Percentiles rank a stretch among this genome's conserved stretches.
Evolutionary conservation across 345 rosid species (phyloP).

Genomic region (Geranium rotundifolium): DNA sequence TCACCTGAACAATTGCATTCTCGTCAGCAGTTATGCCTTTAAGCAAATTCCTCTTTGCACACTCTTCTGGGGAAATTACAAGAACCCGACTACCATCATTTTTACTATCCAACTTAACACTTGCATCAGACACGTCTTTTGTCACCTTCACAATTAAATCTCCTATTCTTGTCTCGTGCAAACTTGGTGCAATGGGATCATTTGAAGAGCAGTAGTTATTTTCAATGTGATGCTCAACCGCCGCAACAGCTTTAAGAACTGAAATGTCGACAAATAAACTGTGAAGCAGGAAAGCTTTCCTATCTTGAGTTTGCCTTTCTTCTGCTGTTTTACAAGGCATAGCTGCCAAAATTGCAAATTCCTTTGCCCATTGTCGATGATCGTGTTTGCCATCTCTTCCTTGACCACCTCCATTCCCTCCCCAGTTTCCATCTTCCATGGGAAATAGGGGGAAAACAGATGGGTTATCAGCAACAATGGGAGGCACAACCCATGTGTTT

Average conservation of each 20-base stretch:
- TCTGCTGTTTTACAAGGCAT: slow-evolving; percentile 92
- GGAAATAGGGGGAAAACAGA: slow-evolving; percentile 62
- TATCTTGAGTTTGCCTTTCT: slow-evolving; percentile 86
- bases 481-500: slow-evolving; percentile 92
- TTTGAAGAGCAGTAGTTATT: slow-evolving; percentile 21
- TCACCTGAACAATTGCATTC: slow-evolving; percentile 87
- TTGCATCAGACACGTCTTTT: slow-evolving; percentile 61
- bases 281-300: slow-evolving; percentile 84
- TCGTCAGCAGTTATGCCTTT: slow-evolving; percentile 97
- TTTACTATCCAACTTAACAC: slow-evolving; percentile 54
- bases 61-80: slow-evolving; percentile 50
- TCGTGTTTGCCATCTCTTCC: slow-evolving; percentile 63
- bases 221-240: slow-evolving; percentile 37
- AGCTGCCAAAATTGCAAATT: slow-evolving; percentile 79
- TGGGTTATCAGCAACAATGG: slow-evolving; percentile 63
- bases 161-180: slow-evolving; percentile 54
- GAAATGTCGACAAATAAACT: slow-evolving; percentile 78
- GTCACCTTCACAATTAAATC: slow-evolving; percentile 62
- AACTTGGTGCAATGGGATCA: slow-evolving; percentile 19
- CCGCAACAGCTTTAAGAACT: slow-evolving; percentile 62
- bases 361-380: slow-evolving; percentile 64
- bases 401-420: slow-evolving; percentile 82
- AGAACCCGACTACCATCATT: slow-evolving; percentile 56
- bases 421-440: slow-evolving; percentile 85
- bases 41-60: slow-evolving; percentile 61